A percentile compares a stretch with the other conserved stretches of the same genome.
Conservation (phyloP, 1,139 yeast species). For the Saccharomyces uvarum region DNA sequence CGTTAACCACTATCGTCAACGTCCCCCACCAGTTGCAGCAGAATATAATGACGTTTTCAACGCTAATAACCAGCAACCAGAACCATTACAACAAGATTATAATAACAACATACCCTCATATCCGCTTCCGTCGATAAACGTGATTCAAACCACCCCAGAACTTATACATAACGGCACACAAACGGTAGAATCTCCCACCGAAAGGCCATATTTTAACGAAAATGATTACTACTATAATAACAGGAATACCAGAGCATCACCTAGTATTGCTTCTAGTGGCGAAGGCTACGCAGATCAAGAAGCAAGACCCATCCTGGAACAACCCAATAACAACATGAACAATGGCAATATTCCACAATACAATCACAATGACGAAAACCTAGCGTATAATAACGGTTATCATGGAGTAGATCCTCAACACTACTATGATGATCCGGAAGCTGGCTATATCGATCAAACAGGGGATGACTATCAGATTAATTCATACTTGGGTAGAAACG, state of each 20-base stretch:
- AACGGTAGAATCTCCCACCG: conserved; percentile 3
- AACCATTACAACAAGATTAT: background rate
- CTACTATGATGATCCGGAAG: conserved; percentile 15
- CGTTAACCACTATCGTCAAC: background rate
- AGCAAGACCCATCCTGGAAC: conserved; percentile 17
- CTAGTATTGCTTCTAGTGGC: background rate
- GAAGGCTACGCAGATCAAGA: conserved; percentile 15
- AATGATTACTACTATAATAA: conserved; percentile 12
- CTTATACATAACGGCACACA: conserved; percentile 8
- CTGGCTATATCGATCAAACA: conserved; percentile 26
- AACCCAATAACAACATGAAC: conserved; percentile 3
- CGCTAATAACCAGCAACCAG: conserved; percentile 1
- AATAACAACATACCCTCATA: conserved; percentile 2
- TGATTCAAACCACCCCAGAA: conserved; percentile 18
- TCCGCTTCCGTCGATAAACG: conserved; percentile 15
- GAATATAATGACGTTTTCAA: conserved; percentile 1
- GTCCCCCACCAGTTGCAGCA: background rate
- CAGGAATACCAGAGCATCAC: background rate
- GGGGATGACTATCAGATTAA: conserved; percentile 33
- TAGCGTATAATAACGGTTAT: conserved; percentile 1
- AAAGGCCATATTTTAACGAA: conserved; percentile 12
- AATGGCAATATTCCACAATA: background rate
- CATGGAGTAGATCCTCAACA: background rate
- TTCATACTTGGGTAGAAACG: conserved; percentile 29
- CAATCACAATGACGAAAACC: background rate